These are phyloP conservation scores for Sodiomyces alkalinus DNA, from an alignment of 2,329 filamentous ascomycete genomes.

Conservation along the genomic window DNA sequence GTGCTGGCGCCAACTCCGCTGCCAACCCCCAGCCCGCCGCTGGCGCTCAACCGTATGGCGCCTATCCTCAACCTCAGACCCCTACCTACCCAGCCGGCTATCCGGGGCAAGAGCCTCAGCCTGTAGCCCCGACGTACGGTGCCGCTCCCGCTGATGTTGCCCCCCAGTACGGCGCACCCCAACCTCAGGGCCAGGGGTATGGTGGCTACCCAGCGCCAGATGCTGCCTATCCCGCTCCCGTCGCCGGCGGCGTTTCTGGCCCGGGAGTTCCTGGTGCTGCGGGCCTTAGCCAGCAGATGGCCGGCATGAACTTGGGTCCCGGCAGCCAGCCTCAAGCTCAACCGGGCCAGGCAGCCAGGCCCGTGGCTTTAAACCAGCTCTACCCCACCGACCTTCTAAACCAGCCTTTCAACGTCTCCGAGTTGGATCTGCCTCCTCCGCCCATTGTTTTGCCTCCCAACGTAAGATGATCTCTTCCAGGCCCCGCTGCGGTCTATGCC, in stretches of 20 bases:
- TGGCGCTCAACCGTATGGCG: constrained; percentile 33
- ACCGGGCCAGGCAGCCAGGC: constrained; percentile 26
- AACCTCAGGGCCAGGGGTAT: constrained; percentile 27
- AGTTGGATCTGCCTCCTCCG: constrained; percentile 82
- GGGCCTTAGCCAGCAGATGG: constrained; percentile 71
- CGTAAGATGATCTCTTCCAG: no score
- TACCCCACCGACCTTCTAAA: constrained; percentile 84
- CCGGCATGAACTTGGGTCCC: constrained; percentile 69
- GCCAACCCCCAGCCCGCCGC: constrained; percentile 25
- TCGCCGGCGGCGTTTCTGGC: background rate
- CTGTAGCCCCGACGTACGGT: constrained; percentile 13
- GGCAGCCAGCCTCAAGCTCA: constrained; percentile 37
- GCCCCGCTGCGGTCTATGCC: no score
- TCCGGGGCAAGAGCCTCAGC: constrained; percentile 31
- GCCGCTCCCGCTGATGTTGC: constrained; percentile 24
- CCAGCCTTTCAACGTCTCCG: constrained; percentile 85
- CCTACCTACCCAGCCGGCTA: constrained; percentile 30
- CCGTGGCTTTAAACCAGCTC: constrained; percentile 62
- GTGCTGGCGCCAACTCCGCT: constrained; percentile 65
- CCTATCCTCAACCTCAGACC: constrained; percentile 22
- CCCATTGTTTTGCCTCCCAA: constrained; percentile 83
- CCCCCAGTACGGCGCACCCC: constrained; percentile 28
- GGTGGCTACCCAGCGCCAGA: constrained; percentile 55
- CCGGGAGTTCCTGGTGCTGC: constrained; percentile 35
- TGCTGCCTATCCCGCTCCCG: constrained; percentile 40